Conservation (phyloP, 306 rosid genomes). For the Quillaja saponaria region DNA sequence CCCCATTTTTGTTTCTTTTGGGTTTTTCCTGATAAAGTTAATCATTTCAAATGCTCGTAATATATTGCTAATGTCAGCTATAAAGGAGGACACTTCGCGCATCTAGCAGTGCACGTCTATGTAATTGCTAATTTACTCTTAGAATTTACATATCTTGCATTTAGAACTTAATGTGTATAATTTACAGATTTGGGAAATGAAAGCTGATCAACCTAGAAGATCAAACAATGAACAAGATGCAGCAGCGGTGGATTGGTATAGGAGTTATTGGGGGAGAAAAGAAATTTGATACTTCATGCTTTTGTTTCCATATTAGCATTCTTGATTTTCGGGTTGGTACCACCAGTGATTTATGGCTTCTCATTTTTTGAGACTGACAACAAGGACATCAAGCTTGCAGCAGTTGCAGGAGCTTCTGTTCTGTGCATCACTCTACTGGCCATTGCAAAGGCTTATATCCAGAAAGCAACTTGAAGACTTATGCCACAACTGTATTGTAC, state of each 20-base stretch:
- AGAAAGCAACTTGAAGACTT: conserved; percentile 42
- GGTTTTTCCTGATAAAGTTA: no score
- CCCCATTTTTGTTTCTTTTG: no score
- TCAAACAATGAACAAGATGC: conserved; percentile 15
- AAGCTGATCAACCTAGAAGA: conserved; percentile 38
- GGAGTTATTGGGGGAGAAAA: conserved; percentile 46
- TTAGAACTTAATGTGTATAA: conserved; percentile 11
- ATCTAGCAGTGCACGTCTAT: no score
- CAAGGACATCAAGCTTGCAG: conserved; percentile 66
- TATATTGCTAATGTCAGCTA: no score
- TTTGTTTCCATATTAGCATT: conserved; percentile 55
- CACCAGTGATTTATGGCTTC: conserved; percentile 74
- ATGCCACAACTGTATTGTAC: conserved; percentile 45
- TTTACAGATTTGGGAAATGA: conserved; percentile 61
- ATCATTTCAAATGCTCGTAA: no score
- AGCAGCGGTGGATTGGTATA: conserved; percentile 47
- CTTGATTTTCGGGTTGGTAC: conserved; percentile 63
- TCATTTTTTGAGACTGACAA: conserved; percentile 56
- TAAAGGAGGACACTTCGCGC: no score
- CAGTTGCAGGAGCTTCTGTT: conserved; percentile 69
- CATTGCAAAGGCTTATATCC: conserved; percentile 50
- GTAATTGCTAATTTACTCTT: no score
- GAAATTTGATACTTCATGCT: conserved; percentile 60
- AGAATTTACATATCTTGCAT: no score
- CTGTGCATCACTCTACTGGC: conserved; percentile 66